Percentiles rank a stretch among this genome's conserved stretches.
Conservation (phyloP, 2,329 filamentous ascomycete genomes). For the Sclerotinia subarctica region DNA sequence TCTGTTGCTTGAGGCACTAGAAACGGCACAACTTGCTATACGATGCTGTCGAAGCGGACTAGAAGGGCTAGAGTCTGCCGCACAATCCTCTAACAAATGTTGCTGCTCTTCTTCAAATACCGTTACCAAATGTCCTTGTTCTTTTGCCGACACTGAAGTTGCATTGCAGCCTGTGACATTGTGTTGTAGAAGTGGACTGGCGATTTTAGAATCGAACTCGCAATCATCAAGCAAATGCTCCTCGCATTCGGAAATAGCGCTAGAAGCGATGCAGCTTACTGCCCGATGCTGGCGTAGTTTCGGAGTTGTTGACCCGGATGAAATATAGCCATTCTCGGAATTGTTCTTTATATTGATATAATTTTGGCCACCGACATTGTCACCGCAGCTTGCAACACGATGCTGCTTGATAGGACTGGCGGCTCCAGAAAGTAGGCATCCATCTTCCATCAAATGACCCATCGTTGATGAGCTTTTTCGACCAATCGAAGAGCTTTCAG, state of each 20-base stretch:
- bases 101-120: conserved; percentile 9
- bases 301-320: background rate
- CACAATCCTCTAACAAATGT: conserved; percentile 12
- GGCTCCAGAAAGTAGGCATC: conserved; percentile 12
- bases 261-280: background rate
- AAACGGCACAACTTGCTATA: conserved; percentile 9
- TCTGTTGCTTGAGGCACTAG: background rate
- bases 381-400: background rate
- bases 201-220: background rate
- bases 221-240: conserved; percentile 12
- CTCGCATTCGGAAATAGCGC: background rate
- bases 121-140: background rate
- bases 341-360: background rate
- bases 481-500: background rate
- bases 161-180: background rate
- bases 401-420: conserved; percentile 13
- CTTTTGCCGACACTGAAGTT: background rate
- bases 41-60: conserved; percentile 12
- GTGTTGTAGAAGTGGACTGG: background rate
- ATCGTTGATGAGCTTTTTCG: background rate
- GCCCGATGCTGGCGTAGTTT: background rate
- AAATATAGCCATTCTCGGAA: background rate
- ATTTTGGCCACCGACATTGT: background rate
- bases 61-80: background rate
- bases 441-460: conserved; percentile 3